Evolutionary conservation across 2,329 filamentous ascomycete species (phyloP), one percentile per base, ranked within the genome.

Genomic region (Grosmannia penicillata): DNA sequence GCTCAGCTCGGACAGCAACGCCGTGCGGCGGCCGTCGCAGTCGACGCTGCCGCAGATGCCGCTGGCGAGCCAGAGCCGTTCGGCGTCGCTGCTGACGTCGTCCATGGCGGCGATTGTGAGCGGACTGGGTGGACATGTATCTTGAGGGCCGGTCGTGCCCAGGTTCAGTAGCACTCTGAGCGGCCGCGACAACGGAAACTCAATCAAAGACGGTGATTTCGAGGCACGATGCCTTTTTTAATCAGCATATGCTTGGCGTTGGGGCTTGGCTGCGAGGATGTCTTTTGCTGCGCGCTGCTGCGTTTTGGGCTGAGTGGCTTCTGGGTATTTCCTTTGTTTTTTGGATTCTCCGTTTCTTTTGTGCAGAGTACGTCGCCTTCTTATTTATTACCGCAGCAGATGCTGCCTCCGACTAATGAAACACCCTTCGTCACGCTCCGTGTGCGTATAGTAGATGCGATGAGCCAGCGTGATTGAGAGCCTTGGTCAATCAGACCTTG

Each of bases 41-140:
- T 4, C 28, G n/a, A 13, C 25, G 15, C 26, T 14, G 8, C 18
- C 18, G 4, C 27, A 22, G 4, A 4, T 33, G 15, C 8, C 19
- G 25, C 26, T n/a, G n/a, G n/a, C n/a, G n/a, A n/a, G 14, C 1
- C 22, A 22, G 13, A 40, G 30, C 8, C 41, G 42, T n/a, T n/a
- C n/a, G n/a, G 25, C 43, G 6, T 42, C 41, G 1, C 34, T 33
- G 21, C 36, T 47, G 35, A 39, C 45, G 11, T 21, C 37, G 8
- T 47, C 45, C 7, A 34, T 47, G 18, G 45, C 45, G 2, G 43
- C 45, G 15, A 33, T 45, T 31, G 43, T 47, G 8, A 43, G 32
- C 36, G 43, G 45, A 4, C 21, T 47, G 23, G 45, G 45, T 10
- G 43, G 45, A 2, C 45, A 47, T 18, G 19, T 43, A 18, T 30